phyloP scores from a whole-genome alignment of 345 rosid genomes.

The Salix dunnii region DNA sequence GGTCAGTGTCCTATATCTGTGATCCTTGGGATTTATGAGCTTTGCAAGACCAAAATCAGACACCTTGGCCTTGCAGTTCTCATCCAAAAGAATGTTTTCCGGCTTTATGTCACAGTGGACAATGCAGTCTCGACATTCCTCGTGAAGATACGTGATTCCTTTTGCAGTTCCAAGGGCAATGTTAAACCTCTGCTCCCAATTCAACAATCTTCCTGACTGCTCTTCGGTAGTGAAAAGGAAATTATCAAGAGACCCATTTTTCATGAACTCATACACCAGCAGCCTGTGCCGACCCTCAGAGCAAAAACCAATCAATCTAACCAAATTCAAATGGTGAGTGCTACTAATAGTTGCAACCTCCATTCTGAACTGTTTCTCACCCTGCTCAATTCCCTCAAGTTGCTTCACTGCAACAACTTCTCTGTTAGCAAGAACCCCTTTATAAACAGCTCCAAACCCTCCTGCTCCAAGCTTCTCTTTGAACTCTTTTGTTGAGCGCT shows the following conservation, averaged over 20 bases:
- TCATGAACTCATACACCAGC: constrained; percentile 35
- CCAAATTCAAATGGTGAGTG: constrained; percentile 34
- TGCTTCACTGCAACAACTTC: constrained; percentile 28
- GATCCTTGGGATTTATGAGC: constrained; percentile 26
- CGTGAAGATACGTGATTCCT: constrained; percentile 34
- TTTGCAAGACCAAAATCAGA: constrained; percentile 35
- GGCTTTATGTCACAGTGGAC: constrained; percentile 35
- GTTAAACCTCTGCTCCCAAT: constrained; percentile 21
- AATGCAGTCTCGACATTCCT: constrained; percentile 36
- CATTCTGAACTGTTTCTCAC: constrained; percentile 33
- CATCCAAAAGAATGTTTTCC: constrained; percentile 31
- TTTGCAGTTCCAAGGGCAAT: constrained; percentile 31
- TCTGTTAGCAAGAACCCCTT: constrained; percentile 22
- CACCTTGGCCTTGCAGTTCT: constrained; percentile 23
- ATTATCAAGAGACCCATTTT: constrained; percentile 25
- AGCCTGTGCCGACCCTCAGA: constrained; percentile 32
- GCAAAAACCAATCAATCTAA: constrained; percentile 28
- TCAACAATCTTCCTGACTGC: constrained; percentile 15
- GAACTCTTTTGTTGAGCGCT: constrained; percentile 19
- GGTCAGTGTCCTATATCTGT: constrained; percentile 20
- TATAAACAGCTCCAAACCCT: constrained; percentile 27
- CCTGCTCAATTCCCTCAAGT: constrained; percentile 32
- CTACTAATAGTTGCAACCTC: constrained; percentile 33
- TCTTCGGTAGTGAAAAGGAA: constrained; percentile 16
- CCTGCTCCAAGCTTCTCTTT: constrained; percentile 33